Percentiles rank a stretch among this genome's conserved stretches.
These are phyloP conservation scores for Recurvomyces mirabilis DNA, from an alignment of 495 filamentous ascomycete species.

Conservation along the genomic window DNA sequence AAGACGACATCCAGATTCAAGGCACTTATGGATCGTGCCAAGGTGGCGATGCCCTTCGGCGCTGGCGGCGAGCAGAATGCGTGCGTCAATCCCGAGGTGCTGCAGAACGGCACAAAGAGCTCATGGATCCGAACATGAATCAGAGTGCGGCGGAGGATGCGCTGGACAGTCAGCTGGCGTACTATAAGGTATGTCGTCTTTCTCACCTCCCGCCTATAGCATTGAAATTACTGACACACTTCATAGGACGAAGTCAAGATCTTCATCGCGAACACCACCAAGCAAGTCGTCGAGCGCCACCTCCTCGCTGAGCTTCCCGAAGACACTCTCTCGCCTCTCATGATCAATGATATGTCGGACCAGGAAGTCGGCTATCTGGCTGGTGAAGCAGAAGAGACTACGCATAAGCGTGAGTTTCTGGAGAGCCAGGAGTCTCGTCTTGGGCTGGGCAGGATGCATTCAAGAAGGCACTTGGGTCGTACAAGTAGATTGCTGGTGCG, in stretches of 20 bases:
- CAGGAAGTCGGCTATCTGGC: constrained; percentile 23
- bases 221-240: background rate
- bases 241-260: constrained; percentile 25
- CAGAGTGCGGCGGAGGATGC: constrained; percentile 9
- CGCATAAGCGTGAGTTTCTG: constrained; percentile 14
- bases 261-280: constrained; percentile 25
- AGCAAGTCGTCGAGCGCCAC: constrained; percentile 31
- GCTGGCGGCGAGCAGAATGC: background rate
- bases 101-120: background rate
- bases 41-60: background rate
- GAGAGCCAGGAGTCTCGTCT: constrained; percentile 18
- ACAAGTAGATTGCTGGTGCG: constrained; percentile 1
- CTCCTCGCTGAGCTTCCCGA: constrained; percentile 20
- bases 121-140: constrained; percentile 16
- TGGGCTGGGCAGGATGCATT: constrained; percentile 25
- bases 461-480: constrained; percentile 7
- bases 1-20: background rate
- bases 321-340: constrained; percentile 22
- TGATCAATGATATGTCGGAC: constrained; percentile 23
- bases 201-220: too few relatives aligned
- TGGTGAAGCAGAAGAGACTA: constrained; percentile 21
- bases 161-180: constrained; percentile 11
- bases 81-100: background rate
- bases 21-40: background rate
- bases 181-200: constrained; percentile 19